phyloP scores from a whole-genome alignment of 345 rosid genomes.

The Populus tremula region DNA sequence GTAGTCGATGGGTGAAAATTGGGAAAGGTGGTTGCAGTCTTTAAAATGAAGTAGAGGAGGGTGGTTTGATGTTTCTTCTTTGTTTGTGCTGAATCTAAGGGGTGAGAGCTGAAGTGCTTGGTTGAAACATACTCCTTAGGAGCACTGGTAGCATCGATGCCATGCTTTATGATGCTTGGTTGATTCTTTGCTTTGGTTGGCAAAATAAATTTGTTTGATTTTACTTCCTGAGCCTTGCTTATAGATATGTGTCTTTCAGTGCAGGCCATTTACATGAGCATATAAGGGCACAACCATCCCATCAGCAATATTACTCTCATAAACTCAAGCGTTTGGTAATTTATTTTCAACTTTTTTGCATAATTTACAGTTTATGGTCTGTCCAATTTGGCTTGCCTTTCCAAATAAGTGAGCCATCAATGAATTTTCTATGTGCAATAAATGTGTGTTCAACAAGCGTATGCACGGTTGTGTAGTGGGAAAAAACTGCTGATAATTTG shows the following conservation, averaged over 20 bases:
- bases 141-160: not conserved
- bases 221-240: constrained; percentile 12
- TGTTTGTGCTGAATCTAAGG: not conserved
- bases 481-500: not conserved
- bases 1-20: not conserved
- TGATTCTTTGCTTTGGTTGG: not conserved
- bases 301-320: constrained; percentile 61
- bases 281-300: constrained; percentile 40
- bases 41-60: not conserved
- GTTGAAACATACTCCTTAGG: not conserved
- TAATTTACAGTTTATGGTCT: not conserved
- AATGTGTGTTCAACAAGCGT: too few relatives aligned
- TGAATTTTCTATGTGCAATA: too few relatives aligned
- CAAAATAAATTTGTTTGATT: not conserved
- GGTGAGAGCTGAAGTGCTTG: not conserved
- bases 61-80: not conserved
- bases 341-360: not conserved
- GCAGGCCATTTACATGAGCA: constrained; percentile 77
- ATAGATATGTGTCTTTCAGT: constrained; percentile 34
- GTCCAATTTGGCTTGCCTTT: too few relatives aligned
- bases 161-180: not conserved
- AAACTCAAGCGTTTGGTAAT: constrained; percentile 63
- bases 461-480: not conserved
- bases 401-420: too few relatives aligned
- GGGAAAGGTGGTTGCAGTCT: not conserved